A percentile compares a stretch with the other conserved stretches of the same genome.
Conservation (phyloP, 129 eudicot species). For the Pseudognaphalium luteoalbum region DNA sequence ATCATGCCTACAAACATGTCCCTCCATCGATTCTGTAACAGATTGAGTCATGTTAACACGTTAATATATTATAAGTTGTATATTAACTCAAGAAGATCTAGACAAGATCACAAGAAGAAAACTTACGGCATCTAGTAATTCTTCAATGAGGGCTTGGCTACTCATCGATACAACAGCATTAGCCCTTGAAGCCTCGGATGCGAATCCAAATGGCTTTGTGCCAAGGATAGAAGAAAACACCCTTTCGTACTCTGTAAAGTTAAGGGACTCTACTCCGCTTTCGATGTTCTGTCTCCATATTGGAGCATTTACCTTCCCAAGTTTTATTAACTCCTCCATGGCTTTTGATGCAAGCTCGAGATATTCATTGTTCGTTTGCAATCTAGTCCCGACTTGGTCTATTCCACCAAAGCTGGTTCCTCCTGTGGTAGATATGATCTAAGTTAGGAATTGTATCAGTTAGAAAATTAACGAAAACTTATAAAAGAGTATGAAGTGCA, state of each 20-base stretch:
- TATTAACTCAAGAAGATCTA: neutral
- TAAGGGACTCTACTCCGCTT: constrained; percentile 46
- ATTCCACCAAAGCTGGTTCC: neutral
- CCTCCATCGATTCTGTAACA: constrained; percentile 48
- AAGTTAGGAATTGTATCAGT: neutral
- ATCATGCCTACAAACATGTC: constrained; percentile 58
- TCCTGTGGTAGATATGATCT: neutral
- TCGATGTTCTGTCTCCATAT: constrained; percentile 52
- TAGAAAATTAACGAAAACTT: too few species aligned
- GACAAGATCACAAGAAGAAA: neutral
- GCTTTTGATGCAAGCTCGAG: constrained; percentile 55
- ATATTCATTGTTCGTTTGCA: constrained; percentile 37
- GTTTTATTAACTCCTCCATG: constrained; percentile 65
- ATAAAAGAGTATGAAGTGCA: neutral
- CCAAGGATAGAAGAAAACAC: constrained; percentile 48
- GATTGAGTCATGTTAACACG: neutral
- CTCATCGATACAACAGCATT: constrained; percentile 39
- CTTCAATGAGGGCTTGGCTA: constrained; percentile 48
- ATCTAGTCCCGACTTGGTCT: neutral
- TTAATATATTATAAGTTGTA: neutral
- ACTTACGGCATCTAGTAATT: constrained; percentile 43
- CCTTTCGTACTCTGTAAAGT: constrained; percentile 50
- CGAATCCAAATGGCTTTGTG: constrained; percentile 46
- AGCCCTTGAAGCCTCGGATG: constrained; percentile 62
- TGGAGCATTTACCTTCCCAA: constrained; percentile 53